Conservation (phyloP, 345 rosid species). For the Murraya koenigii region DNA sequence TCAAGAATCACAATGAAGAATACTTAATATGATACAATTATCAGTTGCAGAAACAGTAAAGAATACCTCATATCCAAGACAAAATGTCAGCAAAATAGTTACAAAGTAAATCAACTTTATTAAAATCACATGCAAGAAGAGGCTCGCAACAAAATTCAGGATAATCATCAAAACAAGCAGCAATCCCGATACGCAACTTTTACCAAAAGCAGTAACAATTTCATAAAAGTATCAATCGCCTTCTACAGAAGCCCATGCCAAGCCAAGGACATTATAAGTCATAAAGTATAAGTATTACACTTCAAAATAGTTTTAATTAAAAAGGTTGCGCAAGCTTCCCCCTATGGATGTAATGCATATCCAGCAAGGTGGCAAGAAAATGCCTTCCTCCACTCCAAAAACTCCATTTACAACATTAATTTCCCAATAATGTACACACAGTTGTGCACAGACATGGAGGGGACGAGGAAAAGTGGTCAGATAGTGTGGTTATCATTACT, state of each 20-base stretch:
- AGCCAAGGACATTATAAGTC: not conserved
- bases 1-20: constrained; percentile 15
- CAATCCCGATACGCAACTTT: not conserved
- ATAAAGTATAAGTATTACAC: not conserved
- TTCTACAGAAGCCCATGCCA: not conserved
- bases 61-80: not conserved
- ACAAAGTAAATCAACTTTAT: not conserved
- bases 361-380: not conserved
- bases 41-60: constrained; percentile 10
- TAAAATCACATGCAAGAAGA: not conserved
- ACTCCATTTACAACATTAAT: not conserved
- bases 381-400: not conserved
- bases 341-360: not conserved
- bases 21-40: not conserved
- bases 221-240: not conserved
- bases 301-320: not conserved
- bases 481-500: not conserved
- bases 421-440: not conserved
- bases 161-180: not conserved
- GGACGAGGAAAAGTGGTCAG: not conserved
- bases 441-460: not conserved
- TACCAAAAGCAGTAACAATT: not conserved
- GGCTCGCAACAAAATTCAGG: not conserved
- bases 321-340: not conserved
- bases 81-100: not conserved